These are phyloP conservation scores for Eutypella sp. DNA, from an alignment of 2,329 filamentous ascomycete species.

Conservation along the genomic window DNA sequence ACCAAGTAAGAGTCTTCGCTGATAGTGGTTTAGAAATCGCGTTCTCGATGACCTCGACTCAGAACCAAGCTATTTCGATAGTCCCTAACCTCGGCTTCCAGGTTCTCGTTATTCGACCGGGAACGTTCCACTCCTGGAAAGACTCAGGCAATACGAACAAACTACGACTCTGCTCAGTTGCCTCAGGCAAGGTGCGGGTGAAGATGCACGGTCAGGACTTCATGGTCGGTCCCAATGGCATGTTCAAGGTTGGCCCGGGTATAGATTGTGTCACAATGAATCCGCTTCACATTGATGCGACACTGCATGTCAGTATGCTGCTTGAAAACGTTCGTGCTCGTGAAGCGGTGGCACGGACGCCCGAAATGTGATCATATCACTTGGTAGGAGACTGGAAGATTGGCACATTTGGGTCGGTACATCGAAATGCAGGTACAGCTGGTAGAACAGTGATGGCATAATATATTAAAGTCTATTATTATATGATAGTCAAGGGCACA, in stretches of 20 bases:
- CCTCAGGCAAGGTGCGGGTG: slow-evolving; percentile 36
- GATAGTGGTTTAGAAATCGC: slow-evolving; percentile 31
- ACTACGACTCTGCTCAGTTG: slow-evolving; percentile 35
- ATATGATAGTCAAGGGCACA: too few species aligned
- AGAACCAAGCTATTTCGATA: slow-evolving; percentile 30
- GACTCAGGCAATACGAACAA: slow-evolving; percentile 19
- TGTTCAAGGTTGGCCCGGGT: slow-evolving; percentile 38
- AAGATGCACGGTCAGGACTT: slow-evolving; percentile 32
- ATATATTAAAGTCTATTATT: too few species aligned
- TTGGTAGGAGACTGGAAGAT: too few species aligned
- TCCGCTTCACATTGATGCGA: slow-evolving; percentile 37
- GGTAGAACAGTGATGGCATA: too few species aligned
- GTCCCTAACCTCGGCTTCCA: slow-evolving; percentile 36
- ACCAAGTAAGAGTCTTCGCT: slow-evolving; percentile 1
- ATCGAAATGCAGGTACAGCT: too few species aligned
- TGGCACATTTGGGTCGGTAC: too few species aligned
- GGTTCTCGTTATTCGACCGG: slow-evolving; percentile 35
- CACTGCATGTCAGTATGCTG: slow-evolving; percentile 33
- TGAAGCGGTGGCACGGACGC: too few species aligned
- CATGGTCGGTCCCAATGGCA: slow-evolving; percentile 37
- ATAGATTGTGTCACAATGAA: slow-evolving; percentile 36
- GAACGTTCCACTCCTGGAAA: slow-evolving; percentile 27
- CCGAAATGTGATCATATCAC: too few species aligned
- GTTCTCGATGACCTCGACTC: slow-evolving; percentile 38
- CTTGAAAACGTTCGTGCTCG: too few species aligned